Evolutionary conservation across 495 filamentous ascomycete genomes (phyloP).

Genomic region (Lichina pygmaea): DNA sequence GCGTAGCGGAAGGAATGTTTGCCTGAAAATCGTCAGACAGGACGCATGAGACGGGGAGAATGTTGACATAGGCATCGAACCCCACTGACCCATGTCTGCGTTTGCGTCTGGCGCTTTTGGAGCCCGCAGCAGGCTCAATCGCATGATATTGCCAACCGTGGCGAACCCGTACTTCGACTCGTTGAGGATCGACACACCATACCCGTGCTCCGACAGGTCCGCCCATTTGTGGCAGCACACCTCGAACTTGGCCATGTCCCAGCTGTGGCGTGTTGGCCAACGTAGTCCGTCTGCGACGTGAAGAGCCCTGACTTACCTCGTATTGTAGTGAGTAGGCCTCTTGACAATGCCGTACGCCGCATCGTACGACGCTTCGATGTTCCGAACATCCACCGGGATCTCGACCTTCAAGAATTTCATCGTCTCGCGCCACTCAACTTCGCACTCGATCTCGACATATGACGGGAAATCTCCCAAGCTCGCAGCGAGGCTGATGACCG

Average conservation of each 20-base stretch:
- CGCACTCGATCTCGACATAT: conserved; percentile 50
- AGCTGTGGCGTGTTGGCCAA: conserved; percentile 17
- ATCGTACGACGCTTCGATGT: conserved; percentile 87
- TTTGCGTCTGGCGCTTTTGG: conserved; percentile 93
- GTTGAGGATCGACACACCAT: conserved; percentile 84
- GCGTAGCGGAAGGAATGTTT: conserved; percentile 72
- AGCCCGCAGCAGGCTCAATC: conserved; percentile 62
- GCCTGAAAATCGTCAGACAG: conserved; percentile 8
- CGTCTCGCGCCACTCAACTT: conserved; percentile 78
- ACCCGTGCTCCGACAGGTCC: conserved; percentile 77
- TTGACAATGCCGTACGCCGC: conserved; percentile 75
- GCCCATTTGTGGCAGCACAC: conserved; percentile 95
- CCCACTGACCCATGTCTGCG: conserved; percentile 57
- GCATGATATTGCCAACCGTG: conserved; percentile 73
- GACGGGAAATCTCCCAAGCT: conserved; percentile 33
- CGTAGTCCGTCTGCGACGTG: too few species aligned
- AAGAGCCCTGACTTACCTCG: conserved; percentile 15
- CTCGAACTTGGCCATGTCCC: conserved; percentile 99
- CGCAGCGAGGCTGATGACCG: conserved; percentile 54
- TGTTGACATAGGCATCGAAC: conserved; percentile 1
- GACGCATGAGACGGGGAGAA: not conserved
- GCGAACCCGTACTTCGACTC: conserved; percentile 96
- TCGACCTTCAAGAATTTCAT: conserved; percentile 99
- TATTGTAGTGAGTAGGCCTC: conserved; percentile 89
- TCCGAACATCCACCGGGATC: conserved; percentile 78